Conservation (phyloP, 208 protist species). For the Crithidia sp. region DNA sequence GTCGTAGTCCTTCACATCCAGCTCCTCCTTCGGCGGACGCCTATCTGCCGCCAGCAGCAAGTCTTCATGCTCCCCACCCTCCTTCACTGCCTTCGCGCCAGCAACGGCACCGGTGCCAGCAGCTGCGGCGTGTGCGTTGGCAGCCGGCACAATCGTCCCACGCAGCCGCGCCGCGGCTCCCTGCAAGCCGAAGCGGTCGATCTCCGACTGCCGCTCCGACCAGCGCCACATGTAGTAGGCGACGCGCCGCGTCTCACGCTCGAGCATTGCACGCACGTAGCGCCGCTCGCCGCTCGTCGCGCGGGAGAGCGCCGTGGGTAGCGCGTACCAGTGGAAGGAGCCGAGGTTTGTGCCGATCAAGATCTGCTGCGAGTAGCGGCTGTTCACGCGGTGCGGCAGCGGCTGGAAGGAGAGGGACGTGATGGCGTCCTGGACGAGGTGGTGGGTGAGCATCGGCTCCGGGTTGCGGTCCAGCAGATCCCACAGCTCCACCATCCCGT, state of each 20-base stretch:
- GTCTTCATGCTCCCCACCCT: conserved; percentile 12
- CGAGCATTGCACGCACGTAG: conserved; percentile 84
- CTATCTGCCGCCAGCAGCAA: conserved; percentile 10
- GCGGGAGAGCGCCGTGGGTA: conserved; percentile 83
- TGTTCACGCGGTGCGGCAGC: conserved; percentile 42
- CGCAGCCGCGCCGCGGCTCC: conserved; percentile 34
- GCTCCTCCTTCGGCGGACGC: conserved; percentile 19
- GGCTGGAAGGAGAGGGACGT: conserved; percentile 90
- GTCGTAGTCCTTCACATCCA: conserved; percentile 32
- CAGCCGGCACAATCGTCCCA: conserved; percentile 21
- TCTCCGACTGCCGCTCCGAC: conserved; percentile 73
- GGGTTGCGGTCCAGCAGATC: conserved; percentile 92
- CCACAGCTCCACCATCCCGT: conserved; percentile 91
- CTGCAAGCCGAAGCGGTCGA: conserved; percentile 75
- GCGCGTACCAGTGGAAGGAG: conserved; percentile 88
- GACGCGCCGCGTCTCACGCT: conserved; percentile 88
- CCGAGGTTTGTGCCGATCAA: conserved; percentile 86
- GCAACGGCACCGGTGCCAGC: neutral
- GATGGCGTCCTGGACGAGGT: conserved; percentile 91
- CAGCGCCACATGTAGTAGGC: conserved; percentile 88
- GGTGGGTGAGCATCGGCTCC: conserved; percentile 84
- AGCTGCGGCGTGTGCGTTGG: neutral
- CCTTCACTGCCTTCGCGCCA: neutral
- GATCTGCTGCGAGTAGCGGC: conserved; percentile 80
- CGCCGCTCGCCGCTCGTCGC: conserved; percentile 77